A percentile compares a stretch with the other conserved stretches of the same genome.
These are phyloP conservation scores for Marsdenia floribunda DNA, from an alignment of 257 asterid genomes.

Conservation along the genomic window DNA sequence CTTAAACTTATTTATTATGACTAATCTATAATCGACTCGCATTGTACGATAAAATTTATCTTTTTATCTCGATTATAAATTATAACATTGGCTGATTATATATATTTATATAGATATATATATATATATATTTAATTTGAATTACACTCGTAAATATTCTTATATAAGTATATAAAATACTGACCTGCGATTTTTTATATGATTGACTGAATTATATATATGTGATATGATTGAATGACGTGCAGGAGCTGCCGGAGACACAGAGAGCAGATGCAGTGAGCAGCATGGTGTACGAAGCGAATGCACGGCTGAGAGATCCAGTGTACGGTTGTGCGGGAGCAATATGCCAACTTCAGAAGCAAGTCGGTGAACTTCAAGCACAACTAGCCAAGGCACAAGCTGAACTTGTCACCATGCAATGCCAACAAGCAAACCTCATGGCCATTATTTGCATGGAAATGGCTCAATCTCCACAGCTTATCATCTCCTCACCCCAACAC, in stretches of 20 bases:
- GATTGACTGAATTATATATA: too few relatives aligned
- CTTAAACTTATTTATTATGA: neutral
- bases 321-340: slow-evolving; percentile 82
- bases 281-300: slow-evolving; percentile 84
- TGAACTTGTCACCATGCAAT: slow-evolving; percentile 56
- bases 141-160: too few relatives aligned
- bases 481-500: slow-evolving; percentile 1
- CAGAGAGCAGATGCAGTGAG: slow-evolving; percentile 75
- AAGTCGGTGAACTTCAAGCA: slow-evolving; percentile 59
- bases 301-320: slow-evolving; percentile 69
- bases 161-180: too few relatives aligned
- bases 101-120: too few relatives aligned
- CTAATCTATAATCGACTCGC: too few relatives aligned
- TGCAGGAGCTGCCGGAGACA: slow-evolving; percentile 62
- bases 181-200: too few relatives aligned
- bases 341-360: slow-evolving; percentile 66
- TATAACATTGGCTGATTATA: too few relatives aligned
- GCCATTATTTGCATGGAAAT: slow-evolving; percentile 58
- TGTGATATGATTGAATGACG: neutral
- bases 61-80: neutral
- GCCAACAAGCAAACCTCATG: slow-evolving; percentile 64
- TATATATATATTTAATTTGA: too few relatives aligned
- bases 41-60: too few relatives aligned
- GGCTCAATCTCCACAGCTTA: slow-evolving; percentile 28
- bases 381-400: slow-evolving; percentile 71